These are phyloP conservation scores for Tylopilus sp. DNA, from an alignment of 768 basidiomycete genomes.

Conservation along the genomic window DNA sequence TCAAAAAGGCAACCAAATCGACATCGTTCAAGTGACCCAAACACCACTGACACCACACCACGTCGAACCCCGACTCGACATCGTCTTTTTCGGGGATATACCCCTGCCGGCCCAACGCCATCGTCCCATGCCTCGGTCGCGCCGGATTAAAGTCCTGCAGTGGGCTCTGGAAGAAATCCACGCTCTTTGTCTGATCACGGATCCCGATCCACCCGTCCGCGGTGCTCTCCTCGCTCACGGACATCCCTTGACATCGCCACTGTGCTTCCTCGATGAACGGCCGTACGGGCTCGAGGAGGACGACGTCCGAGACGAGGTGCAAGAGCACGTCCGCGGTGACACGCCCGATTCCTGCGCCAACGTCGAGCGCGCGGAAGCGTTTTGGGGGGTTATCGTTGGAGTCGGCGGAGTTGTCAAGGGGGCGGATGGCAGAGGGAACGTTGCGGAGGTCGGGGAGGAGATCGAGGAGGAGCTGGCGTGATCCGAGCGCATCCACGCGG, in stretches of 20 bases:
- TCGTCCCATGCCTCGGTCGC: constrained; percentile 34
- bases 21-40: constrained; percentile 77
- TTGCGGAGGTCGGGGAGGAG: constrained; percentile 76
- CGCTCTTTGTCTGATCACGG: constrained; percentile 58
- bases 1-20: constrained; percentile 77
- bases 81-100: constrained; percentile 55
- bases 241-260: constrained; percentile 33
- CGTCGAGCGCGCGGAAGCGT: constrained; percentile 78
- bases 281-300: constrained; percentile 85
- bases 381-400: constrained; percentile 22
- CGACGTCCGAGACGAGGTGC: constrained; percentile 83
- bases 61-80: constrained; percentile 68
- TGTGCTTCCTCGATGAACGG: constrained; percentile 73
- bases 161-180: constrained; percentile 74
- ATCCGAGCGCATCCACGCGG: constrained; percentile 85
- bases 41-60: constrained; percentile 98
- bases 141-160: constrained; percentile 81
- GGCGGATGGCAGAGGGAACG: constrained; percentile 70
- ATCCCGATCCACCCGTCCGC: constrained; percentile 63
- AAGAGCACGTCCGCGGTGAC: constrained; percentile 87
- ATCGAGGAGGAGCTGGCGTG: constrained; percentile 81
- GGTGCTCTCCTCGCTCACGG: constrained; percentile 31
- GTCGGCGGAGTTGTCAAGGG: constrained; percentile 29
- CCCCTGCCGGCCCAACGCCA: constrained; percentile 65
- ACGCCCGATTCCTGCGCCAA: constrained; percentile 92